phyloP scores from a whole-genome alignment of 805 yeast species.

The Kuraishia hungarica region DNA sequence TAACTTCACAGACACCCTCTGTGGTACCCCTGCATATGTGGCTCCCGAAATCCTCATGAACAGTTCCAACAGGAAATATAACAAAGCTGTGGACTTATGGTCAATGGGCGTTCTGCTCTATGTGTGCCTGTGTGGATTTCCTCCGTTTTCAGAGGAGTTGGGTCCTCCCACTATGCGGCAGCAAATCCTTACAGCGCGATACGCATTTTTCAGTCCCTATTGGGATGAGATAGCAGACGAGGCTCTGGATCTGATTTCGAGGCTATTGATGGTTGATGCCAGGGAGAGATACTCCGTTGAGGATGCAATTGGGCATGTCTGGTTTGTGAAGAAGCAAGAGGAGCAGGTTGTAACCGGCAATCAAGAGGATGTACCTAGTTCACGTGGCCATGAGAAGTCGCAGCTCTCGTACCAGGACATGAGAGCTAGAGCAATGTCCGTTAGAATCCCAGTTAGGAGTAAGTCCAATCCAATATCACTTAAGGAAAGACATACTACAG shows the following conservation, averaged over 20 bases:
- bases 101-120: constrained; percentile 72
- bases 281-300: constrained; percentile 30
- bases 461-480: constrained; percentile 19
- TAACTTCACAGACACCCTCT: constrained; percentile 66
- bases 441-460: constrained; percentile 17
- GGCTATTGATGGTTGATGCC: constrained; percentile 48
- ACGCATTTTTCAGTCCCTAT: constrained; percentile 70
- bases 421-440: constrained; percentile 11
- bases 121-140: constrained; percentile 77
- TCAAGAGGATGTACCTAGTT: neutral
- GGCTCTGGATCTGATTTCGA: constrained; percentile 57
- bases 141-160: constrained; percentile 76
- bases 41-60: constrained; percentile 69
- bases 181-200: constrained; percentile 58
- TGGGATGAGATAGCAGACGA: constrained; percentile 67
- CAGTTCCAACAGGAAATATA: constrained; percentile 43
- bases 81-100: constrained; percentile 75
- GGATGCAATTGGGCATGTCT: constrained; percentile 31
- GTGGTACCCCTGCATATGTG: constrained; percentile 85
- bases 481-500: constrained; percentile 12
- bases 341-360: constrained; percentile 1
- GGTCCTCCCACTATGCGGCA: constrained; percentile 76
- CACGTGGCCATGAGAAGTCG: no score
- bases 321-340: constrained; percentile 28
- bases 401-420: constrained; percentile 2